phyloP scores from a whole-genome alignment of 345 rosid genomes.

The Capsella bursapastoris region DNA sequence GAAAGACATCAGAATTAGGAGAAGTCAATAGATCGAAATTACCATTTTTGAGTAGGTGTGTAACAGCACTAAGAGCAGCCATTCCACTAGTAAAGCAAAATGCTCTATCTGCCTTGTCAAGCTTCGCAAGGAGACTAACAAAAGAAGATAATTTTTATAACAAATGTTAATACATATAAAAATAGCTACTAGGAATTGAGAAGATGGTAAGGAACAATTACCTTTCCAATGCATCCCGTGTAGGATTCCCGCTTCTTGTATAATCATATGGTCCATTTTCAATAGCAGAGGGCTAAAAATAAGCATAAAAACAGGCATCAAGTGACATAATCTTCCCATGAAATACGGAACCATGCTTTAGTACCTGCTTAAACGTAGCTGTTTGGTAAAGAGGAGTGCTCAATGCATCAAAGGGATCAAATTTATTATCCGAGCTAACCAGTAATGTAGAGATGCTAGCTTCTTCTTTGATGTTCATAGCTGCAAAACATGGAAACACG shows the following conservation, averaged over 20 bases:
- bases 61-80: slow-evolving; percentile 93
- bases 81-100: slow-evolving; percentile 98
- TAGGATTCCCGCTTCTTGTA: slow-evolving; percentile 98
- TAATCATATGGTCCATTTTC: slow-evolving; percentile 90
- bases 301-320: slow-evolving; percentile 5
- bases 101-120: slow-evolving; percentile 94
- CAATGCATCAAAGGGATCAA: slow-evolving; percentile 85
- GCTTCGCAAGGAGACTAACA: slow-evolving; percentile 83
- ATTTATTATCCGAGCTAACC: slow-evolving; percentile 69
- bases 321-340: neutral
- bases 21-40: slow-evolving; percentile 3
- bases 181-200: slow-evolving; percentile 8
- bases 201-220: slow-evolving; percentile 26
- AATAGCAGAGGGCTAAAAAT: slow-evolving; percentile 72
- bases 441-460: slow-evolving; percentile 72
- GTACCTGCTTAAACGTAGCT: slow-evolving; percentile 92
- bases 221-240: slow-evolving; percentile 89
- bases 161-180: slow-evolving; percentile 17
- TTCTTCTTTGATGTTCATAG: slow-evolving; percentile 55
- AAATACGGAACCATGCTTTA: neutral
- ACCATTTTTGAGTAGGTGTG: slow-evolving; percentile 79
- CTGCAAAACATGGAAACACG: slow-evolving; percentile 44
- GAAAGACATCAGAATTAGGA: neutral
- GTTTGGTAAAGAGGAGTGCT: slow-evolving; percentile 94
- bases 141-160: slow-evolving; percentile 16